These are phyloP conservation scores for Punica granatum DNA, from an alignment of 345 rosid genomes.

Conservation along the genomic window DNA sequence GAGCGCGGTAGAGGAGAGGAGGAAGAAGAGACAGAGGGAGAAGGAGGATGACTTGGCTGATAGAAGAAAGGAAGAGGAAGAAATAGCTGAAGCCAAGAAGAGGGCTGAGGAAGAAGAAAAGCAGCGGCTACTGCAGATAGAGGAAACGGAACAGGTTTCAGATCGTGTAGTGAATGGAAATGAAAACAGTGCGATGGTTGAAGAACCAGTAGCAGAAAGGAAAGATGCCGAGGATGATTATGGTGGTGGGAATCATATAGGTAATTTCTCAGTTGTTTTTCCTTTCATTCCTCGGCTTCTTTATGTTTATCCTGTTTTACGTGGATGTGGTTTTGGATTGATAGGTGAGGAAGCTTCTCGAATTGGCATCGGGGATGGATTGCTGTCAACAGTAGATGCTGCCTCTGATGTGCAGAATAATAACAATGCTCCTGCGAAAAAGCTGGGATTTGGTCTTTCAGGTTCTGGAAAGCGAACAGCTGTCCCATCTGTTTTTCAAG, in stretches of 20 bases:
- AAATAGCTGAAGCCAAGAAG: constrained; percentile 70
- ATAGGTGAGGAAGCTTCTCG: constrained; percentile 44
- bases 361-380: constrained; percentile 51
- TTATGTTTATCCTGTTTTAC: background rate
- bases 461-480: constrained; percentile 88
- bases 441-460: constrained; percentile 91
- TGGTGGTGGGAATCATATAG: constrained; percentile 19
- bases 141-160: constrained; percentile 49
- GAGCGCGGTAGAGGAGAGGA: constrained; percentile 63
- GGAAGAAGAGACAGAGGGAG: constrained; percentile 64
- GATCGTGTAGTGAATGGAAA: constrained; percentile 38
- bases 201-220: constrained; percentile 29
- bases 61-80: constrained; percentile 69
- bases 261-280: constrained; percentile 8
- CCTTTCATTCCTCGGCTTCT: background rate
- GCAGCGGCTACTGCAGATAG: constrained; percentile 49
- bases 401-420: constrained; percentile 44
- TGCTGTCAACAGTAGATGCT: constrained; percentile 25
- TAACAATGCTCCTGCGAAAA: constrained; percentile 54
- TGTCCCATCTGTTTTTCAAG: constrained; percentile 89
- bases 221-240: constrained; percentile 14
- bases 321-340: constrained; percentile 5
- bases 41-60: constrained; percentile 84
- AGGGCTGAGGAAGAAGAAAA: constrained; percentile 64
- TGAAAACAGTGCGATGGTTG: constrained; percentile 22